Evolutionary conservation across 2,329 filamentous ascomycete species (phyloP).

Genomic region (Aspergillus sp.): DNA sequence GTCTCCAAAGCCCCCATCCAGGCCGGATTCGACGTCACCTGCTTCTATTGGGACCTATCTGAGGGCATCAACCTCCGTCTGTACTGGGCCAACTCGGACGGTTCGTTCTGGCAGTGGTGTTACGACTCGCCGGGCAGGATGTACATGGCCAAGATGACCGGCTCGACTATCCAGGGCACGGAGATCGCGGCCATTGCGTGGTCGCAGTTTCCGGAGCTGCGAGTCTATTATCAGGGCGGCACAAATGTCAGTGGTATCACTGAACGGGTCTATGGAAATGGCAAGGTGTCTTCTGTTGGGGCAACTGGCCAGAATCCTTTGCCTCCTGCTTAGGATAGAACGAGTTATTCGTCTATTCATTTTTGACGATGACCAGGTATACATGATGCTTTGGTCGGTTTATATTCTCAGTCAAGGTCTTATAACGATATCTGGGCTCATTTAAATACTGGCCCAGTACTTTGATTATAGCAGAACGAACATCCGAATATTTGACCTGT

Average conservation of each 20-base stretch:
- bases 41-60: neutral
- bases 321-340: constrained; percentile 2
- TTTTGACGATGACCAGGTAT: too few relatives aligned
- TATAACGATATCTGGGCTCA: too few relatives aligned
- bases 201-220: neutral
- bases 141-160: constrained; percentile 1
- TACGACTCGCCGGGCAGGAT: too few relatives aligned
- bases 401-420: too few relatives aligned
- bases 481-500: too few relatives aligned
- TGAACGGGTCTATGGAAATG: constrained; percentile 4
- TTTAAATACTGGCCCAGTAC: too few relatives aligned
- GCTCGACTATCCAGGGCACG: constrained; percentile 4
- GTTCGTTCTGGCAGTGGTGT: neutral
- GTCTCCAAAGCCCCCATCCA: constrained; percentile 1
- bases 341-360: too few relatives aligned
- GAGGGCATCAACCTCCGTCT: constrained; percentile 2
- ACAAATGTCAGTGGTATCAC: constrained; percentile 4
- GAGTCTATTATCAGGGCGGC: constrained; percentile 8
- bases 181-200: constrained; percentile 5
- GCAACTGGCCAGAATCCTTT: constrained; percentile 2
- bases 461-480: too few relatives aligned
- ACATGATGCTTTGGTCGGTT: too few relatives aligned
- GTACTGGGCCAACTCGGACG: constrained; percentile 4
- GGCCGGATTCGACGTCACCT: constrained; percentile 3
- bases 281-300: neutral